Conservation (phyloP, 2,329 filamentous ascomycete species). For the Penicillium aurantiogriseum region DNA sequence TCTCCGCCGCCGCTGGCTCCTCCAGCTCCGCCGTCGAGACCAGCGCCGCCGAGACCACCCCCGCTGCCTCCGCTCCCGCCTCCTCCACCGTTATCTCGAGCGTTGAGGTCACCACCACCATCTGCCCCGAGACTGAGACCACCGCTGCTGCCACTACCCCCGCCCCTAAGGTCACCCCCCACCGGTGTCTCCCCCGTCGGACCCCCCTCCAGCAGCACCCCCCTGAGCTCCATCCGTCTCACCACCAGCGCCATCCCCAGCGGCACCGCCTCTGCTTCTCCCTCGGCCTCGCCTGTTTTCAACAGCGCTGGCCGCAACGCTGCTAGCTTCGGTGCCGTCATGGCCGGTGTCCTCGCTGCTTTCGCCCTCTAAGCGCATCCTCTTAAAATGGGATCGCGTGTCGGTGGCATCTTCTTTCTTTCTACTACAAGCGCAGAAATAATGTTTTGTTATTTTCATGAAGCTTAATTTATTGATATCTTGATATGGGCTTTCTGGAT, state of each 20-base stretch:
- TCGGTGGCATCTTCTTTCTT: not conserved
- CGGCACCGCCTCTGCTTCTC: slow-evolving; percentile 9
- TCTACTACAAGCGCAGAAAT: slow-evolving; percentile 2
- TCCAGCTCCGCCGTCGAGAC: not conserved
- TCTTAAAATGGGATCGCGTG: not conserved
- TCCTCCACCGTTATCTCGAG: slow-evolving; percentile 14
- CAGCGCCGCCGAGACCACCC: slow-evolving; percentile 1
- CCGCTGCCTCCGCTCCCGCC: not conserved
- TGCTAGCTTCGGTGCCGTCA: slow-evolving; percentile 36
- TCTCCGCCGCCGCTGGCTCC: slow-evolving; percentile 36
- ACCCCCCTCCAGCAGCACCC: slow-evolving; percentile 3
- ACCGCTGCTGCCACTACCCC: slow-evolving; percentile 10
- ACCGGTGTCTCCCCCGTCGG: slow-evolving; percentile 12
- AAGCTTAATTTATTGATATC: slow-evolving; percentile 5
- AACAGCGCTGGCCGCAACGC: slow-evolving; percentile 34
- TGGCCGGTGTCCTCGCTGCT: slow-evolving; percentile 35
- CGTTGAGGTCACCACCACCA: slow-evolving; percentile 23
- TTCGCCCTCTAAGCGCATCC: slow-evolving; percentile 35
- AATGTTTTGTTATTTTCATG: slow-evolving; percentile 2
- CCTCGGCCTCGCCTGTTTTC: slow-evolving; percentile 20
- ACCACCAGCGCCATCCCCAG: slow-evolving; percentile 4
- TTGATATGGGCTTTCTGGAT: not conserved
- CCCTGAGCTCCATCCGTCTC: slow-evolving; percentile 5
- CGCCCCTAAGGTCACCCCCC: slow-evolving; percentile 5
- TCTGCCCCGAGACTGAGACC: slow-evolving; percentile 24